A percentile compares a stretch with the other conserved stretches of the same genome.
These are phyloP conservation scores for Hypomontagnella submonticulosa DNA, from an alignment of 495 filamentous ascomycete genomes.

Conservation along the genomic window DNA sequence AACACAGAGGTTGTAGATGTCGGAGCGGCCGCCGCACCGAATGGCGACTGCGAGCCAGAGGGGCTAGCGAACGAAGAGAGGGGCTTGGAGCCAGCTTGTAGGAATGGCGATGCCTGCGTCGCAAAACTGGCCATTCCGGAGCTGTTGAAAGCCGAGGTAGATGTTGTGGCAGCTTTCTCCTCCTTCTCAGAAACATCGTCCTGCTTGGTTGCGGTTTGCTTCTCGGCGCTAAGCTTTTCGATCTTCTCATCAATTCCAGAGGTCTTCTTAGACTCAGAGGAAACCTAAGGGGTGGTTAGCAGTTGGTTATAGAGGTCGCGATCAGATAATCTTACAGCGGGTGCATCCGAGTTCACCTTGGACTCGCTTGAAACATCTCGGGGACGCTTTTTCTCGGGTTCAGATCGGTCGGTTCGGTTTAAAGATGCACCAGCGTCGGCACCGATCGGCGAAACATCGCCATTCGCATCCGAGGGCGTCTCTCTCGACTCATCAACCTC, in stretches of 20 bases:
- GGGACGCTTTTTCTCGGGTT: constrained; percentile 67
- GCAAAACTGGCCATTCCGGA: constrained; percentile 47
- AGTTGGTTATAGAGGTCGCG: not conserved
- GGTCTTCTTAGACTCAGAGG: constrained; percentile 9
- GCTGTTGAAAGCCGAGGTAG: constrained; percentile 43
- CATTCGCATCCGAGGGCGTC: constrained; percentile 40
- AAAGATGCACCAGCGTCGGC: constrained; percentile 41
- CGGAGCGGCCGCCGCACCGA: constrained; percentile 13
- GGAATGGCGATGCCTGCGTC: constrained; percentile 45
- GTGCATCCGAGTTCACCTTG: constrained; percentile 24
- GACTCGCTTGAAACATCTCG: constrained; percentile 54
- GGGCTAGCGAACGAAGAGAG: constrained; percentile 55
- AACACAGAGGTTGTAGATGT: constrained; percentile 36
- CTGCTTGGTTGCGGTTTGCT: constrained; percentile 3
- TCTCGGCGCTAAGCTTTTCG: constrained; percentile 18
- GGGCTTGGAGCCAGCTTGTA: constrained; percentile 45
- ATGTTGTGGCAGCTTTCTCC: constrained; percentile 25
- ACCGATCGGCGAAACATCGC: constrained; percentile 53
- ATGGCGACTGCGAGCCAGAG: constrained; percentile 36
- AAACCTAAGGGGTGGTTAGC: constrained; percentile 15
- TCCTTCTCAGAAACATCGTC: constrained; percentile 13
- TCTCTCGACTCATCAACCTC: constrained; percentile 59
- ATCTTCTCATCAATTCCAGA: constrained; percentile 16
- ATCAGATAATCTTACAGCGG: constrained; percentile 17
- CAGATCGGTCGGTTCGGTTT: constrained; percentile 57